phyloP scores from a whole-genome alignment of 441 rosid genomes.

The Arabidopsis hybrid region DNA sequence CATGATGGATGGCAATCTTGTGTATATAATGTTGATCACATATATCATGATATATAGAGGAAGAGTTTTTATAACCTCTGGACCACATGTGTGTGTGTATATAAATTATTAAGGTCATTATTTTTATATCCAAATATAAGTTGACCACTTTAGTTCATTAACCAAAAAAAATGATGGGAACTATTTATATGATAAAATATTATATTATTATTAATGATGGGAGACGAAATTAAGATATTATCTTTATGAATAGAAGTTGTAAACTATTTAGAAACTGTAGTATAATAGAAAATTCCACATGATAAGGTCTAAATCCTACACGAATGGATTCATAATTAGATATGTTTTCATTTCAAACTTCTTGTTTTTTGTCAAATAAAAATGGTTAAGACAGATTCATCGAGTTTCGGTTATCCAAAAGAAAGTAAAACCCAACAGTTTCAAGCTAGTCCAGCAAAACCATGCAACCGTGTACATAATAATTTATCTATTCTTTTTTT shows the following conservation, averaged over 20 bases:
- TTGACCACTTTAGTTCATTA: neutral
- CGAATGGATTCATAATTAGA: neutral
- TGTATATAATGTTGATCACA: neutral
- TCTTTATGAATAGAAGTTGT: neutral
- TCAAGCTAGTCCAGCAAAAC: slow-evolving; percentile 4
- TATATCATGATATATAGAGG: neutral
- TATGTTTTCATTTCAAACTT: too few species aligned
- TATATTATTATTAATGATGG: neutral
- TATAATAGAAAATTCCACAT: neutral
- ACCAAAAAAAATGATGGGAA: neutral
- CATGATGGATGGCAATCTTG: neutral
- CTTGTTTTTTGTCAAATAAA: neutral
- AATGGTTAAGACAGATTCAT: neutral
- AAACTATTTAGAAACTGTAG: neutral
- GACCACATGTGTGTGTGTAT: neutral
- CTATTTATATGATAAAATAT: neutral
- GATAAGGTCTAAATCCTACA: neutral
- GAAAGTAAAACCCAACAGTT: neutral
- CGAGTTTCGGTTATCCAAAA: neutral
- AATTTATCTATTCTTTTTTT: neutral
- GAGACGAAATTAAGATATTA: neutral
- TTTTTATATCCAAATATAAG: neutral
- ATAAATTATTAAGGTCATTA: neutral
- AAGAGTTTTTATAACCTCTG: neutral
- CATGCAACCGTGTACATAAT: slow-evolving; percentile 26